Evolutionary conservation across 805 yeast genomes (phyloP).

Genomic region (Cyberlindnera mycetangii): DNA sequence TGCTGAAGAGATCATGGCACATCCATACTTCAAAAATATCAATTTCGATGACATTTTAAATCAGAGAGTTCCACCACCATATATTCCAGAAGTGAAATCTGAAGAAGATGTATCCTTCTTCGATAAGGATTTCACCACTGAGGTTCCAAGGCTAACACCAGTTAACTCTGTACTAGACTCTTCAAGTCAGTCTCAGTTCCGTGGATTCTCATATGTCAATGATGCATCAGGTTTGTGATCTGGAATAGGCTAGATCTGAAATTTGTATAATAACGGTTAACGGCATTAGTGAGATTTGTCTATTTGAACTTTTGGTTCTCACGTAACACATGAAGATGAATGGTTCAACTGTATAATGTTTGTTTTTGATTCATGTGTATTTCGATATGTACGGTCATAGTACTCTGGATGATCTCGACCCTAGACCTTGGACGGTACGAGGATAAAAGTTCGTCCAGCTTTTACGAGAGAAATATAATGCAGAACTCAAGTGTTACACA

Average conservation of each 20-base stretch:
- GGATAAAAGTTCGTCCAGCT: too few relatives aligned
- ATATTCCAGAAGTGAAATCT: constrained; percentile 78
- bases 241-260: background rate
- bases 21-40: constrained; percentile 87
- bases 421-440: too few relatives aligned
- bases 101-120: constrained; percentile 92
- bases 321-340: too few relatives aligned
- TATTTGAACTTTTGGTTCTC: too few relatives aligned
- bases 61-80: constrained; percentile 80
- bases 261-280: background rate
- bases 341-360: too few relatives aligned
- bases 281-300: too few relatives aligned
- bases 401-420: too few relatives aligned
- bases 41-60: constrained; percentile 82
- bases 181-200: constrained; percentile 91
- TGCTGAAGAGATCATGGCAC: constrained; percentile 92
- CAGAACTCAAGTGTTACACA: too few relatives aligned
- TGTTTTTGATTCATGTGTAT: too few relatives aligned
- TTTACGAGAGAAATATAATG: too few relatives aligned
- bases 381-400: too few relatives aligned
- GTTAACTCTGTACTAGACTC: constrained; percentile 84
- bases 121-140: constrained; percentile 92
- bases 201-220: constrained; percentile 90
- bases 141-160: constrained; percentile 93
- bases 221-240: constrained; percentile 44